Base-by-base conservation (phyloP, 2,329 filamentous ascomycete species). In the Pseudogymnoascus sp. region DNA sequence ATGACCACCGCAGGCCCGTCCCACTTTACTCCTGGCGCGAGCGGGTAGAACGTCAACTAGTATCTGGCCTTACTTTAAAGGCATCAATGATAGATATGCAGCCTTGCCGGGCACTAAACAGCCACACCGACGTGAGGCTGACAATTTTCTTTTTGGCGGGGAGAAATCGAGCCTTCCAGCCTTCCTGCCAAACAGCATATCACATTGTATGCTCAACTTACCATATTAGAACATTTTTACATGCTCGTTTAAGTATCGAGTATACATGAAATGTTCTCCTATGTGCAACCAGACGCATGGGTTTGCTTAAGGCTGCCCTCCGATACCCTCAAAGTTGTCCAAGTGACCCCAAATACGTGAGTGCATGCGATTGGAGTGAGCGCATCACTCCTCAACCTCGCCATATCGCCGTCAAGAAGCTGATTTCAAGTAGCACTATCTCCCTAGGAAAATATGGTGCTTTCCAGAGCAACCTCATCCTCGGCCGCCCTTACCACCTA, bases 391-490 rank as follows among this genome's bases (percentile, higher is more conserved):
- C 38, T 66, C 38, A 39, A 58, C 62, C 58, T 59, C 47, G 30
- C 35, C 47, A 50, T 33, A 41, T 50, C 12, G 37, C 28, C 62
- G 64, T 69, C 64, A 68, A 64, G 61, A 65, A 20, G 64, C 61
- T 70, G 63, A 72, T 68, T 65, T 67, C 68, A 62, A 63, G 38
- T 68, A 97, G 92, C 39, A 90, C 85, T 47, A 88, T 97, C 66
- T 91, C 90, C 1, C 80, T 97, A 35, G 91, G 91, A 61, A 97
- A 97, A 82, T 96, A 94, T 72, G 94, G 94, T 65, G 85, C 85
- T 1, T 97, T 99, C 71, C 88, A 90, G 14, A 86, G 90, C 59
- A 97, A 97, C 71, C 82, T 94, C 33, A 84, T 99, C 50, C 83
- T 99, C 64, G 88, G 91, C n/a, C 87, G 94, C 6, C 94, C 94